A percentile compares a stretch with the other conserved stretches of the same genome.
Conservation (phyloP, 495 filamentous ascomycete genomes). For the Parathielavia appendiculata region DNA sequence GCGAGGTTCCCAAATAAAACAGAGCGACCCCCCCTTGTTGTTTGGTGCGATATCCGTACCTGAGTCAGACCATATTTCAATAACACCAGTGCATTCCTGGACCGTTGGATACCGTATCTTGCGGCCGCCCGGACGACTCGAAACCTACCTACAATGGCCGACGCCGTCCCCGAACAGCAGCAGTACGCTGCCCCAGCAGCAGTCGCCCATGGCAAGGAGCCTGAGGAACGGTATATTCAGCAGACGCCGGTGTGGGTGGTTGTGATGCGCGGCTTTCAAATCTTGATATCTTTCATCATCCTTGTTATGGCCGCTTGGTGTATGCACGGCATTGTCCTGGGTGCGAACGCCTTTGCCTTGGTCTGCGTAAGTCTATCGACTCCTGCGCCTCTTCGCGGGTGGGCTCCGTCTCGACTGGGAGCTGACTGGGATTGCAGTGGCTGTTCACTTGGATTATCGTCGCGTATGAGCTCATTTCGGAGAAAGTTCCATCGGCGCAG, state of each 20-base stretch:
- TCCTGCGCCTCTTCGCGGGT: background rate
- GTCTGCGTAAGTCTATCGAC: slow-evolving; percentile 36
- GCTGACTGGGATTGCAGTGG: slow-evolving; percentile 26
- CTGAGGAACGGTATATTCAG: slow-evolving; percentile 17
- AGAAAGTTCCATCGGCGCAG: slow-evolving; percentile 35
- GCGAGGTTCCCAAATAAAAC: background rate
- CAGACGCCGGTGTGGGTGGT: slow-evolving; percentile 39
- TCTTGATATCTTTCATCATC: slow-evolving; percentile 36
- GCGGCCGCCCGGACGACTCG: background rate
- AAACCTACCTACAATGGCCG: background rate
- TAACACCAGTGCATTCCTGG: background rate
- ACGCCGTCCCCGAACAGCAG: background rate
- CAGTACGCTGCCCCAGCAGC: slow-evolving; percentile 6
- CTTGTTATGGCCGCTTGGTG: slow-evolving; percentile 36
- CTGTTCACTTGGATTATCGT: slow-evolving; percentile 45
- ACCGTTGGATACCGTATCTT: no score
- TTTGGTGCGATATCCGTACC: background rate
- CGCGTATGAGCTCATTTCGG: slow-evolving; percentile 37
- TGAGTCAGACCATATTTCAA: no score
- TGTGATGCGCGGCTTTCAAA: slow-evolving; percentile 37
- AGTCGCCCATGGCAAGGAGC: background rate
- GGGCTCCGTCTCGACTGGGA: no score
- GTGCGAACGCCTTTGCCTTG: slow-evolving; percentile 27
- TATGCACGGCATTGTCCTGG: slow-evolving; percentile 42
- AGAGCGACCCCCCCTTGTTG: background rate